Base-by-base conservation (phyloP, 805 yeast genomes). In the Maudiozyma turicensis region DNA sequence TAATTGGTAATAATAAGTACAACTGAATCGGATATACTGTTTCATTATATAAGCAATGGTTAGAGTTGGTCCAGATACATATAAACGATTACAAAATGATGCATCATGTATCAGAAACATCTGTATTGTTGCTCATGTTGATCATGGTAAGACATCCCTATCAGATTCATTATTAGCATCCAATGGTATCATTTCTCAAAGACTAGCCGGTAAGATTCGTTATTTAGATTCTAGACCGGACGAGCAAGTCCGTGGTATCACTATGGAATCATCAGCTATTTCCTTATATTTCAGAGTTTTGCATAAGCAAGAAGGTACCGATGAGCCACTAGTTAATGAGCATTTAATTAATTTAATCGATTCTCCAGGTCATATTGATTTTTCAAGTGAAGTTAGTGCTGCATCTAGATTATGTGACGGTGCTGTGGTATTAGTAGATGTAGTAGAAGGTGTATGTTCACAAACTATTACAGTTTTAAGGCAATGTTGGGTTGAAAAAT, bases 351-450 rank as follows among this genome's bases (percentile, higher is more conserved):
- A 93, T 62, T 75, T 93, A 58, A 91, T 93, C 50, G 99, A 93
- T 67, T 91, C 98, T 0, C 99, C 99, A 0, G 99, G 99, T n/a
- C 99, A 93, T 60, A 88, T 93, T 51, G 99, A 93, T 68, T 93
- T 93, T 65, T 84, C 95, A 1, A 84, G 95, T 10, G 99, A 93
- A 63, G 99, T 93, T 0, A 86, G 96, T 30, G 86, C 96, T 0
- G 95, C 98, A 1, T 89, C 98, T 1, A 75, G 99, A 59, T 72
- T 93, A 42, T 93, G 98, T 70, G 99, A 93, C 63, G 98, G 98
- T 43, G 96, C 98, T 0, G 84, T 93, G 3, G 95, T 93, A 0
- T 71, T 93, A 13, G 96, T 93, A 2, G 99, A 93, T 66, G 97
- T 87, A 3, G 96, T 93, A 2, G 99, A 93, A 69, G 99, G 99